Evolutionary conservation across 2,329 filamentous ascomycete genomes (phyloP), one percentile per base, ranked within the genome.

Genomic region (Hansfordia pulvinata): DNA sequence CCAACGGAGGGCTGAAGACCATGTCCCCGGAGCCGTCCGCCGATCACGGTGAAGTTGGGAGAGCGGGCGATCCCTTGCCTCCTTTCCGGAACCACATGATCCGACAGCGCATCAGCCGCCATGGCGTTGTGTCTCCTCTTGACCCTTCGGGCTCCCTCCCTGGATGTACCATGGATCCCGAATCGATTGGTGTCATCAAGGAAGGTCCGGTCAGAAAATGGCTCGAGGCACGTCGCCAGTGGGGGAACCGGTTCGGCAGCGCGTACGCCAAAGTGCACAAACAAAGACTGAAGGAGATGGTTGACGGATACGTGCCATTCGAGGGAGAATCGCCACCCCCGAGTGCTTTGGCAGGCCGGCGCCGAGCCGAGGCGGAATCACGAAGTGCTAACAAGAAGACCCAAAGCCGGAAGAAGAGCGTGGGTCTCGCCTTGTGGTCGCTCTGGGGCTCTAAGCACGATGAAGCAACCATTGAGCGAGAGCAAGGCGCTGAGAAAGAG

Each of bases 371-470:
- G 34, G n/a, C n/a, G n/a, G n/a, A n/a, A n/a, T n/a, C n/a, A n/a
- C n/a, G n/a, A n/a, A n/a, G n/a, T n/a, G n/a, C n/a, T n/a, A n/a
- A n/a, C n/a, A n/a, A n/a, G n/a, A n/a, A n/a, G n/a, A n/a, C n/a
- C n/a, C 61, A 60, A 39, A 64, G 65, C 44, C 73, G 62, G 50
- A 63, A 54, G 37, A 76, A 69, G 60, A 85, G 80, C 36, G 70
- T 78, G 52, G 82, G 79, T 6, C 60, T 94, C 49, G 71, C 76
- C 3, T 56, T 94, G 36, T 96, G 88, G 88, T 80, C 75, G 26
- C 61, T 77, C 2, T 92, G 85, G 80, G 85, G 83, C 10, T 86
- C 78, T 23, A 92, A 81, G 46, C 84, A 94, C 44, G 90, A 96
- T 45, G 69, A 88, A 49, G 64, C 64, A 34, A 80, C 79, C 0